Percentiles rank a stretch among this genome's conserved stretches.
phyloP scores from a whole-genome alignment of 2,329 filamentous ascomycete genomes.

The Ophiostoma fasciatum region DNA sequence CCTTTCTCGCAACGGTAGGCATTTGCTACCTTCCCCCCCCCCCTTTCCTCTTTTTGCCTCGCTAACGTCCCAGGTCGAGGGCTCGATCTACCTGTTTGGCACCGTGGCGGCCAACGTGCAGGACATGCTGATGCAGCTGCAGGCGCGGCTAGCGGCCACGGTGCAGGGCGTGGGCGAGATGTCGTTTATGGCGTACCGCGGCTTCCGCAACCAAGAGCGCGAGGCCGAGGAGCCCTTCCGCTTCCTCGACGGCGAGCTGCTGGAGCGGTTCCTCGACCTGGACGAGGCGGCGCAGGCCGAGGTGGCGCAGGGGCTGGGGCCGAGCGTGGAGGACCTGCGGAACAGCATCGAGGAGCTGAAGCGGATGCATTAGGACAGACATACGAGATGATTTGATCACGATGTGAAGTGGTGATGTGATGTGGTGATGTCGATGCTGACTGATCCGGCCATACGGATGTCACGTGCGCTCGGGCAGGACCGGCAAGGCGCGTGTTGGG shows the following conservation, averaged over 20 bases:
- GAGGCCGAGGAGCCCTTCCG: slow-evolving; percentile 63
- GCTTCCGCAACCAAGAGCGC: slow-evolving; percentile 58
- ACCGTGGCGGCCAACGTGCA: slow-evolving; percentile 58
- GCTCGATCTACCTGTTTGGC: slow-evolving; percentile 79
- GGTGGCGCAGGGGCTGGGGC: slow-evolving; percentile 41
- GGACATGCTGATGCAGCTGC: slow-evolving; percentile 71
- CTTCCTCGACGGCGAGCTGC: slow-evolving; percentile 83
- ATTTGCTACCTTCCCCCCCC: too few relatives aligned
- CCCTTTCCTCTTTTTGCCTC: too few relatives aligned
- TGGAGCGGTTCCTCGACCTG: slow-evolving; percentile 71
- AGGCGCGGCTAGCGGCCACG: slow-evolving; percentile 51
- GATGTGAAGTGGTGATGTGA: too few relatives aligned
- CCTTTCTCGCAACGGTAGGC: slow-evolving; percentile 84
- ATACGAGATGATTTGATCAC: too few relatives aligned
- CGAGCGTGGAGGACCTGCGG: slow-evolving; percentile 46
- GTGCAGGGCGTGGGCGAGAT: slow-evolving; percentile 59
- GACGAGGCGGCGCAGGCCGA: slow-evolving; percentile 40
- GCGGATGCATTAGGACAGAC: slow-evolving; percentile 45
- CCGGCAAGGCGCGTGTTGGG: slow-evolving; percentile 7
- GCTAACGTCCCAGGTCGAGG: slow-evolving; percentile 58
- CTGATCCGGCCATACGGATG: too few relatives aligned
- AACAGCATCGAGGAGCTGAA: slow-evolving; percentile 47
- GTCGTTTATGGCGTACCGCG: slow-evolving; percentile 66
- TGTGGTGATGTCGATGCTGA: too few relatives aligned
- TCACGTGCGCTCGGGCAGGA: slow-evolving; percentile 9